Base-by-base conservation (phyloP, 164 flowering plant genomes). In the Piper betle region DNA sequence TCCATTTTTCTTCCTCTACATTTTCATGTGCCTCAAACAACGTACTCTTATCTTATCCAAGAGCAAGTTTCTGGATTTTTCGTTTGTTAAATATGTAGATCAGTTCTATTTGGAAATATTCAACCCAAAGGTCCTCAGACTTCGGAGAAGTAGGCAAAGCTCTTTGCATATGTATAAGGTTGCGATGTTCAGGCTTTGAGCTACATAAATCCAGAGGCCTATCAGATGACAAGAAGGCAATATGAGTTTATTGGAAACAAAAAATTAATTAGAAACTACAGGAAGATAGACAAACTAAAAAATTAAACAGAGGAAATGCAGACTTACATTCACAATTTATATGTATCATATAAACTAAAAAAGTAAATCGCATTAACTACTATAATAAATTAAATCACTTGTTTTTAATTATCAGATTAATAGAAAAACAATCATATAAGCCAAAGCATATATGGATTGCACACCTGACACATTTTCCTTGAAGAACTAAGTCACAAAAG, bases 141-240 rank as follows among this genome's bases (percentile, higher is more conserved):
- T 61, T 55, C 6, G 87, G 85, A 74, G 97, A 93, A 12, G 78
- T 76, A 65, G 95, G 80, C 79, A 93, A 72, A 38, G 95, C 99
- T 53, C 68, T 82, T 63, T 78, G 88, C 99, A 93, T 90, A 2
- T 90, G 82, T 62, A 87, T 83, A 62, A 92, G 92, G 96, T 84
- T 8, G 70, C 64, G 10, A 75, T 86, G 73, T 90, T 86, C 54
- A 82, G 72, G 65, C 85, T 90, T 67, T 78, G 77, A 11, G 99
- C 99, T 61, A 92, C 94, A 78, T 93, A 93, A 15, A 93, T 86
- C 97, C 96, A 90, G 39, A 86, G 82, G 64, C 85, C 92, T 12
- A 97, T 42, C 46, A 6, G 6, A 42, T 10, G 33, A 25, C 33
- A 42, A 46, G 3, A 10, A 10, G 50, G 15, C 15, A 3, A 46